Percentiles rank a stretch among this genome's conserved stretches.
Conservation (phyloP, 2,329 filamentous ascomycete genomes). For the Huntiella omanensis region DNA sequence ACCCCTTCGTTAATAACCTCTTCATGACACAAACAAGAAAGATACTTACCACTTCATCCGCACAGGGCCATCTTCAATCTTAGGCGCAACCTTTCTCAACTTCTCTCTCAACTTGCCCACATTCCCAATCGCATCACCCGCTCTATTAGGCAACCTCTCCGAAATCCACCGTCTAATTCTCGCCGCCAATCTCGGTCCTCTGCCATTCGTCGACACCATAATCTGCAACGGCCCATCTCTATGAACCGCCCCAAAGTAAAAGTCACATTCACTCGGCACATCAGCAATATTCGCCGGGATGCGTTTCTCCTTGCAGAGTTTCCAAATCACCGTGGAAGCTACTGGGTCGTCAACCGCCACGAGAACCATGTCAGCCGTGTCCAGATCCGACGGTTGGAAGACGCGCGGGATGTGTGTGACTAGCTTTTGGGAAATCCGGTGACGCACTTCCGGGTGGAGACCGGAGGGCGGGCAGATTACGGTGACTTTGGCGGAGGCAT, state of each 20-base stretch:
- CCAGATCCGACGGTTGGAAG: constrained; percentile 75
- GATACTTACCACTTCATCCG: constrained; percentile 65
- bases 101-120: constrained; percentile 66
- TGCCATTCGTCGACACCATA: constrained; percentile 98
- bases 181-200: constrained; percentile 78
- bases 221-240: constrained; percentile 89
- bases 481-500: constrained; percentile 80
- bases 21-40: neutral
- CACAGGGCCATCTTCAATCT: constrained; percentile 55
- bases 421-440: constrained; percentile 56
- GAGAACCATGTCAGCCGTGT: constrained; percentile 69
- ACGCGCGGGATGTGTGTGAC: constrained; percentile 64
- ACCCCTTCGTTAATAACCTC: constrained; percentile 14
- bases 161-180: constrained; percentile 73
- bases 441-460: constrained; percentile 73
- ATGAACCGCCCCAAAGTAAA: constrained; percentile 94
- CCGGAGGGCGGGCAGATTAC: constrained; percentile 65
- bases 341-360: constrained; percentile 84
- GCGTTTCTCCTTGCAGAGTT: constrained; percentile 67
- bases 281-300: constrained; percentile 93
- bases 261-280: constrained; percentile 91
- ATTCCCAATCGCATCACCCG: constrained; percentile 68
- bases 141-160: constrained; percentile 52
- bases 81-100: constrained; percentile 58
- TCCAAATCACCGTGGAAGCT: constrained; percentile 82